phyloP scores from a whole-genome alignment of 805 yeast genomes.

The Wickerhamomyces bovis region DNA sequence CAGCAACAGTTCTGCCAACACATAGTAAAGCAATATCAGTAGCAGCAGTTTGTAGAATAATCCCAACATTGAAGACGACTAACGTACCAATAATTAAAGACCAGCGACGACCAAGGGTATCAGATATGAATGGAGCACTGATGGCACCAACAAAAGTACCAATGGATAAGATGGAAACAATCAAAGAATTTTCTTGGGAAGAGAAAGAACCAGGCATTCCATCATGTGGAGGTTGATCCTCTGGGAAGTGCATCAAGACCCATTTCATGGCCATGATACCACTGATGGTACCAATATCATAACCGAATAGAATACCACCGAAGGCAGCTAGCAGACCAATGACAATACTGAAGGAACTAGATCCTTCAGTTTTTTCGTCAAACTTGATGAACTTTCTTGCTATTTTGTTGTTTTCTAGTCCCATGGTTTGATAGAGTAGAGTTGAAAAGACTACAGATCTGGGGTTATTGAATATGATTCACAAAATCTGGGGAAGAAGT shows the following conservation, averaged over 20 bases:
- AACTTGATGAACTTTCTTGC: constrained; percentile 31
- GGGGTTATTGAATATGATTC: no score
- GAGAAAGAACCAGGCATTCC: constrained; percentile 30
- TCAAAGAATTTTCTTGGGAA: constrained; percentile 45
- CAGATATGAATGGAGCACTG: constrained; percentile 50
- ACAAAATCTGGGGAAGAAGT: not conserved
- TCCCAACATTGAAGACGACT: constrained; percentile 45
- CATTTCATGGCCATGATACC: constrained; percentile 61
- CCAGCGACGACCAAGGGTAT: constrained; percentile 47
- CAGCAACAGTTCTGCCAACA: constrained; percentile 63
- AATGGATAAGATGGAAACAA: constrained; percentile 60
- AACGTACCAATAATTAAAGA: constrained; percentile 37
- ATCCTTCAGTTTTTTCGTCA: constrained; percentile 43
- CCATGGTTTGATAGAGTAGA: constrained; percentile 1
- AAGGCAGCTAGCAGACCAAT: constrained; percentile 59
- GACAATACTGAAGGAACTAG: constrained; percentile 38
- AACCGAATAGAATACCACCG: constrained; percentile 62
- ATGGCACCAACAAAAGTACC: constrained; percentile 69
- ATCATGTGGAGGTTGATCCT: constrained; percentile 29
- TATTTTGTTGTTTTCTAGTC: constrained; percentile 27
- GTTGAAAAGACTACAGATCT: no score
- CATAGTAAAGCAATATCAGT: constrained; percentile 44
- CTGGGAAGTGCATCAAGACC: constrained; percentile 36
- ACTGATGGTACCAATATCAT: constrained; percentile 61
- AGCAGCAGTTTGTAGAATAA: constrained; percentile 40